Conservation (phyloP, 805 yeast species). For the Candida pseudoglaebosa region DNA sequence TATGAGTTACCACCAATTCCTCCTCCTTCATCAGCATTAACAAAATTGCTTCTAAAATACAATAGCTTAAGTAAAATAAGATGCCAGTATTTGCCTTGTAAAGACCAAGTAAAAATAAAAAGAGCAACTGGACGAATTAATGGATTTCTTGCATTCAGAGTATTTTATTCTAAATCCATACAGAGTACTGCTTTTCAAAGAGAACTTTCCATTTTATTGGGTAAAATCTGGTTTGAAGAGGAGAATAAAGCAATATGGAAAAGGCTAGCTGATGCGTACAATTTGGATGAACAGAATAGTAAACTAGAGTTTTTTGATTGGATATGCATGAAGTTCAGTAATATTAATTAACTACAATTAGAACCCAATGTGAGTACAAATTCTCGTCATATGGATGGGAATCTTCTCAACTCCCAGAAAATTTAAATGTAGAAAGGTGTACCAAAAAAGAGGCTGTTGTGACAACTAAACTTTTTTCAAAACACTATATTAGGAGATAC, state of each 20-base stretch:
- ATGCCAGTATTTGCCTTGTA: too few species aligned
- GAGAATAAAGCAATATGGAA: conserved; percentile 23
- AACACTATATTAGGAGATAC: too few species aligned
- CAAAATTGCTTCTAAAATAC: conserved; percentile 10
- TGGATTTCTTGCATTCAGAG: conserved; percentile 28
- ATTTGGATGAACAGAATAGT: conserved; percentile 5
- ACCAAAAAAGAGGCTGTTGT: too few species aligned
- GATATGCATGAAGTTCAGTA: too few species aligned
- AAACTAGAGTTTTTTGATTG: conserved; percentile 1
- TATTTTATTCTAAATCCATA: conserved; percentile 23
- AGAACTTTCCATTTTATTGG: conserved; percentile 19
- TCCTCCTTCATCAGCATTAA: conserved; percentile 10
- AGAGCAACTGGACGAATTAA: conserved; percentile 15
- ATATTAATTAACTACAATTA: too few species aligned
- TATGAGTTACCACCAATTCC: conserved; percentile 13
- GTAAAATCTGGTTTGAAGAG: conserved; percentile 24
- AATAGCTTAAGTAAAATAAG: conserved; percentile 6
- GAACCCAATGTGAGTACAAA: too few species aligned
- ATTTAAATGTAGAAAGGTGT: too few species aligned
- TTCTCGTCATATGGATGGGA: too few species aligned
- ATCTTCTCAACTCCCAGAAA: too few species aligned
- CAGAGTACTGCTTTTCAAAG: conserved; percentile 17
- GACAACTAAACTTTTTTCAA: too few species aligned
- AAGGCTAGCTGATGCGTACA: conserved; percentile 27
- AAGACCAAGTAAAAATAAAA: conserved; percentile 5